A percentile compares a stretch with the other conserved stretches of the same genome.
Evolutionary conservation across 2,329 filamentous ascomycete species (phyloP).

Genomic region (Cercospora sesami): DNA sequence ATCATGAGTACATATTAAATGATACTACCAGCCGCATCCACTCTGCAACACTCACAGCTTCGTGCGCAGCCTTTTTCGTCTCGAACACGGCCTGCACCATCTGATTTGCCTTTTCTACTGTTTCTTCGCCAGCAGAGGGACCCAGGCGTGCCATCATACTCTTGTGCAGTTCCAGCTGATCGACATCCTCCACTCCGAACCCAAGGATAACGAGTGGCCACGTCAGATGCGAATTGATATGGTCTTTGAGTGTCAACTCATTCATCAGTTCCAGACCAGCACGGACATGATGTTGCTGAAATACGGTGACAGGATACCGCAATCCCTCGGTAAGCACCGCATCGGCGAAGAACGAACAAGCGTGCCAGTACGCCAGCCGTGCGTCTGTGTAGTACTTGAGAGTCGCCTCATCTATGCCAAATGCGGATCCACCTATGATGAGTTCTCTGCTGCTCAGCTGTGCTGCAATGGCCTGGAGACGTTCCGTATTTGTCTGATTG

Average conservation of each 20-base stretch:
- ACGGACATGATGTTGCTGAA: not conserved
- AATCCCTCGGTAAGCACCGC: not conserved
- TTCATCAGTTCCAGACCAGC: not conserved
- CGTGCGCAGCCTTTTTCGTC: not conserved
- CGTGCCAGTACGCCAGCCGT: not conserved
- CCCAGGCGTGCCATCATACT: not conserved
- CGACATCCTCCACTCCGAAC: not conserved
- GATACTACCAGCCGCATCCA: not conserved
- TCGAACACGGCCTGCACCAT: not conserved
- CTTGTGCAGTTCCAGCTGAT: not conserved
- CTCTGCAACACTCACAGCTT: not conserved
- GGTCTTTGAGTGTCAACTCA: not conserved
- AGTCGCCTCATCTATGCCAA: not conserved
- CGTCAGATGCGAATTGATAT: not conserved
- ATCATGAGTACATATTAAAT: not conserved
- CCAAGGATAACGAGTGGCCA: conserved; percentile 1
- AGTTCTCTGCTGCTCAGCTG: not conserved
- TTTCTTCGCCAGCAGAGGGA: not conserved
- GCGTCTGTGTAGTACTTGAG: not conserved
- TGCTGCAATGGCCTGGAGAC: not conserved
- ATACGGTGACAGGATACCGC: not conserved
- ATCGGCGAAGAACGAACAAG: not conserved
- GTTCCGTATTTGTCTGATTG: not conserved
- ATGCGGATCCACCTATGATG: not conserved
- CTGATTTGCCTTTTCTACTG: not conserved